Percentiles rank a stretch among this genome's conserved stretches.
phyloP scores from a whole-genome alignment of 106 monocot species.

The Acorus calamus region DNA sequence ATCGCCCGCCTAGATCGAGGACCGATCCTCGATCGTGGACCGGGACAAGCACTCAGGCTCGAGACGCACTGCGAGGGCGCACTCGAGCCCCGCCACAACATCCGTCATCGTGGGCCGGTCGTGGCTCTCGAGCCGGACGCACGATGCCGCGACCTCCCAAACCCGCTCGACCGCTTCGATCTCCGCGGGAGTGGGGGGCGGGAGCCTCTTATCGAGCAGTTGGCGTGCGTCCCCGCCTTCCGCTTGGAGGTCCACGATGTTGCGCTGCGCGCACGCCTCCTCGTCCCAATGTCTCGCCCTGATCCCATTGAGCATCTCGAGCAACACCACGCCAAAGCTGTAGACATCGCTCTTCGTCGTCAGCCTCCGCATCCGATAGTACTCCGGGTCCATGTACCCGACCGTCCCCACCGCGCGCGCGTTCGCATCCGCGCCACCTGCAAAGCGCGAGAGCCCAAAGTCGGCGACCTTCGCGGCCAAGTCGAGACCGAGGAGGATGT shows the following conservation, averaged over 20 bases:
- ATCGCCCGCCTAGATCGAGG: no score
- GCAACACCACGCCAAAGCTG: conserved; percentile 76
- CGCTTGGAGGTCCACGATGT: conserved; percentile 63
- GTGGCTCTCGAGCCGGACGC: conserved; percentile 46
- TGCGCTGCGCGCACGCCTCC: conserved; percentile 37
- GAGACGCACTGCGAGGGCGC: conserved; percentile 28
- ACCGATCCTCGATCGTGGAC: conserved; percentile 1
- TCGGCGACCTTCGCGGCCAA: conserved; percentile 83
- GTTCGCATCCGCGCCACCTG: neutral
- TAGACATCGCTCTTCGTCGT: conserved; percentile 85
- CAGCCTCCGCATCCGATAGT: conserved; percentile 65
- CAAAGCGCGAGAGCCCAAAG: conserved; percentile 56
- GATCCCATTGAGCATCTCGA: conserved; percentile 64
- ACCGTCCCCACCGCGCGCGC: conserved; percentile 51
- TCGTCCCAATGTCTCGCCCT: conserved; percentile 45
- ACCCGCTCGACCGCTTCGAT: conserved; percentile 58
- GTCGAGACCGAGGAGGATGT: conserved; percentile 61
- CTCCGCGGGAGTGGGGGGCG: conserved; percentile 52
- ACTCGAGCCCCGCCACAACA: conserved; percentile 44
- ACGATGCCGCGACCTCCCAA: conserved; percentile 55
- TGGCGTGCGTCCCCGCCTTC: conserved; percentile 25
- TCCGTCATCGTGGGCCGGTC: conserved; percentile 70
- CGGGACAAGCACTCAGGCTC: neutral
- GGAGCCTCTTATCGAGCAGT: conserved; percentile 50
- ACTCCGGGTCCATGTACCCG: conserved; percentile 92